phyloP scores from a whole-genome alignment of 352 stramenopile genomes.

The Phytophthora cactorum region DNA sequence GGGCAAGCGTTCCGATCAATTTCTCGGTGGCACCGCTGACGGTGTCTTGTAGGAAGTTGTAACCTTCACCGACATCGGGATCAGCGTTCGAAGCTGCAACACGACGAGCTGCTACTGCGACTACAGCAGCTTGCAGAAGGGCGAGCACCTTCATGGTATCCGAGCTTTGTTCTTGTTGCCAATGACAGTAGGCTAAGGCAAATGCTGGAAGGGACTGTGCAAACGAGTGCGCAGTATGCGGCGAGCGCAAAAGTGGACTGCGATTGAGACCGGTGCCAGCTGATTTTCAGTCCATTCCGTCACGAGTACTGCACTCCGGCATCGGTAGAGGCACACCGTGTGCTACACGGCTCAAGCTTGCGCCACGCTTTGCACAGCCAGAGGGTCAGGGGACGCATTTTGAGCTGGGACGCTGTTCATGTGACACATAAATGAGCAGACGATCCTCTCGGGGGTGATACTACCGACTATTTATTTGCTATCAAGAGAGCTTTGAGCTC shows the following conservation, averaged over 20 bases:
- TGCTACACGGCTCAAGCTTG: too few species aligned
- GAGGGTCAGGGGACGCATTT: too few species aligned
- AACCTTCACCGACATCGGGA: constrained; percentile 28
- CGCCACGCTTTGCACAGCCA: too few species aligned
- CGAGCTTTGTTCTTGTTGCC: not conserved
- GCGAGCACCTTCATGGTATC: constrained; percentile 20
- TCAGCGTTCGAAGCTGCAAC: constrained; percentile 7
- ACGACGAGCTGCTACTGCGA: constrained; percentile 1
- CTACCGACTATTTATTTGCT: too few species aligned
- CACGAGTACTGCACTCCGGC: too few species aligned
- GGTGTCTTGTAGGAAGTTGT: constrained; percentile 18
- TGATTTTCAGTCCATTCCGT: not conserved
- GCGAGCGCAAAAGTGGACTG: not conserved
- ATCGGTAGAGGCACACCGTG: too few species aligned
- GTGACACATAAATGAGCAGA: too few species aligned
- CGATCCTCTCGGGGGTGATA: too few species aligned
- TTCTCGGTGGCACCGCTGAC: constrained; percentile 19
- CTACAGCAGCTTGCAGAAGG: constrained; percentile 14
- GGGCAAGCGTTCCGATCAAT: constrained; percentile 16
- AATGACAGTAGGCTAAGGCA: not conserved
- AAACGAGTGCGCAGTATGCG: constrained; percentile 5
- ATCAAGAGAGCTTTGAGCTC: too few species aligned
- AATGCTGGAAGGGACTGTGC: not conserved
- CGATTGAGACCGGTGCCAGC: not conserved
- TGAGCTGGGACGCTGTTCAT: too few species aligned